Conservation (phyloP, 2,329 filamentous ascomycete genomes). For the Microcera coccophila region DNA sequence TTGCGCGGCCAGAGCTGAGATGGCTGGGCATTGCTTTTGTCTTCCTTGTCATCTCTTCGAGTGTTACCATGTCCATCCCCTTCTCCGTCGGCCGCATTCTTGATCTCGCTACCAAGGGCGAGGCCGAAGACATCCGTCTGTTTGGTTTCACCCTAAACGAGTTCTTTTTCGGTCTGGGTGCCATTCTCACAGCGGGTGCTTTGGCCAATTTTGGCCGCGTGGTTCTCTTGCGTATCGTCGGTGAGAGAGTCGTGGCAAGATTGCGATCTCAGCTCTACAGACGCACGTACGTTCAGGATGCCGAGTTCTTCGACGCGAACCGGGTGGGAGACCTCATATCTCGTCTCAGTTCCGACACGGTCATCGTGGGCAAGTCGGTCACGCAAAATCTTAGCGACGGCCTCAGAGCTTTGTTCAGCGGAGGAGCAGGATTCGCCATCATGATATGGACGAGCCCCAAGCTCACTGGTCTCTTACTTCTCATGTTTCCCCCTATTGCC, state of each 20-base stretch:
- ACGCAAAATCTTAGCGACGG: conserved; percentile 97
- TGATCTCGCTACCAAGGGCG: conserved; percentile 78
- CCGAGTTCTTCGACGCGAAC: conserved; percentile 98
- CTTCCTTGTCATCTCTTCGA: conserved; percentile 83
- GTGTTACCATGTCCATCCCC: conserved; percentile 92
- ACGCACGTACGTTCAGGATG: conserved; percentile 92
- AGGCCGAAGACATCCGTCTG: conserved; percentile 62
- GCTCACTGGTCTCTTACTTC: conserved; percentile 77
- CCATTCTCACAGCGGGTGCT: conserved; percentile 76
- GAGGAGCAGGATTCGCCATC: conserved; percentile 79
- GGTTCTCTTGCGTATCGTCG: conserved; percentile 87
- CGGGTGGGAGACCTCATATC: conserved; percentile 95
- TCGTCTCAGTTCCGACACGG: conserved; percentile 89
- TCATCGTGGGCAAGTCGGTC: conserved; percentile 97
- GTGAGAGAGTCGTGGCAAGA: conserved; percentile 88
- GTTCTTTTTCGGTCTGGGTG: conserved; percentile 79
- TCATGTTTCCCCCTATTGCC: conserved; percentile 89
- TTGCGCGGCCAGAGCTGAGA: conserved; percentile 78
- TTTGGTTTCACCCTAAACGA: conserved; percentile 82
- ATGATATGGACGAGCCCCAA: conserved; percentile 97
- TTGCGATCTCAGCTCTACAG: conserved; percentile 86
- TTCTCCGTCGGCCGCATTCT: conserved; percentile 96
- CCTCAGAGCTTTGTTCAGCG: conserved; percentile 85
- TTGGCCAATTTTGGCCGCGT: conserved; percentile 91
- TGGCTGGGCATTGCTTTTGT: conserved; percentile 76